Evolutionary conservation across 768 basidiomycete species (phyloP), one percentile per base, ranked within the genome.

Genomic region (Russula vinacea): DNA sequence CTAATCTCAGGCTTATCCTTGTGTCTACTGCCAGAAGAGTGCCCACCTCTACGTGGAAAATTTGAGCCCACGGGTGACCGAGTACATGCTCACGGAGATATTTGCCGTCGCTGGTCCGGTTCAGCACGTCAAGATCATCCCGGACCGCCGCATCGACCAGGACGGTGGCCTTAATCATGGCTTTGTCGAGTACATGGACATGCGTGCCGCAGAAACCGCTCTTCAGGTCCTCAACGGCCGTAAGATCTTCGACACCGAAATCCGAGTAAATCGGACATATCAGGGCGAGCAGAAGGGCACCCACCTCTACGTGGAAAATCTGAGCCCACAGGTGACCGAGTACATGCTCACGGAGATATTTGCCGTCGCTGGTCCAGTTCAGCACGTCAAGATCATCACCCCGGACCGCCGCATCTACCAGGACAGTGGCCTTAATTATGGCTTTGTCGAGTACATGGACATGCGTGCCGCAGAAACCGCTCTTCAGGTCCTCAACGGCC

Each of bases 11-110:
- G n/a, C n/a, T 57, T 59, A 63, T 66, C 69, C 33, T 50, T 73
- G 50, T 65, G 61, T 67, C 40, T 29, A n/a, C n/a, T 68, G 56
- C 0, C 76, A 92, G 89, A 84, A 90, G 76, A 85, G 94, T 70
- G 95, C 97, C 70, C 97, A 99, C 81, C 88, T 99, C 71, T 99
- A 99, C 76, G 92, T 99, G 76, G 97, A 96, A 67, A 98, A 98
- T 78, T 82, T 99, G 75, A 94, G 91, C 73, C 94, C 96, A 68
- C 86, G 97, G 51, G 97, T 99, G 58, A 98, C 95, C 59, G 97
- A 98, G 80, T 96, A 94, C 79, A 98, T 98, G 92, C 88, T 98
- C 74, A 94, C 92, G 50, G 96, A 98, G 77, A 95, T 94, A 67
- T 95, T 94, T 74, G 92, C 93, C 75, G 92, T 94, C 73, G 93